A percentile compares a stretch with the other conserved stretches of the same genome.
Evolutionary conservation across 768 basidiomycete species (phyloP).

Genomic region (Gautieria morchelliformis): DNA sequence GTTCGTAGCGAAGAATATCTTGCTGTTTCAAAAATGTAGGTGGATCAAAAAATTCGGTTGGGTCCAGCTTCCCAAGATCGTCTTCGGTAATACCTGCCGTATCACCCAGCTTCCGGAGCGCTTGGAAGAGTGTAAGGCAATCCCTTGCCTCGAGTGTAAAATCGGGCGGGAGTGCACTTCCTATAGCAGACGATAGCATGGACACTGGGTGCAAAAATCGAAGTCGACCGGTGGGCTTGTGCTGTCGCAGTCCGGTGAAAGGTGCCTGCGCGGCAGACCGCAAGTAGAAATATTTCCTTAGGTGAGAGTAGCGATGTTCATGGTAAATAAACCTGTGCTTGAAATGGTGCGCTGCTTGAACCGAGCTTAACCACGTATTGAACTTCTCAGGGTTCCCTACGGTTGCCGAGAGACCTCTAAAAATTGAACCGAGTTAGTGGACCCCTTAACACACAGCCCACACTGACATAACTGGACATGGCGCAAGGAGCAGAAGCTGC

Average conservation of each 20-base stretch:
- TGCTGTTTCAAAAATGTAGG: conserved; percentile 40
- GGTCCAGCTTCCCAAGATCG: conserved; percentile 29
- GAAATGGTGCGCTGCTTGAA: conserved; percentile 51
- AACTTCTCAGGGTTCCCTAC: conserved; percentile 57
- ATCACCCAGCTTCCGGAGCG: conserved; percentile 21
- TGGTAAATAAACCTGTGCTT: conserved; percentile 52
- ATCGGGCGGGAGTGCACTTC: conserved; percentile 44
- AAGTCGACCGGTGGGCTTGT: conserved; percentile 30
- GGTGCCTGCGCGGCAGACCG: conserved; percentile 20
- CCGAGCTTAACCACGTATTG: conserved; percentile 52
- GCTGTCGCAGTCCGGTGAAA: conserved; percentile 30
- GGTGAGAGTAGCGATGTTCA: conserved; percentile 62
- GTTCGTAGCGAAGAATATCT: conserved; percentile 53
- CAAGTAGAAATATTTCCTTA: conserved; percentile 57
- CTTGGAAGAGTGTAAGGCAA: conserved; percentile 40
- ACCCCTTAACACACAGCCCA: too few species aligned
- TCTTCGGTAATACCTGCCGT: conserved; percentile 2
- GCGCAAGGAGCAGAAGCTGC: conserved; percentile 59
- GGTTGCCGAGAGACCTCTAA: conserved; percentile 62
- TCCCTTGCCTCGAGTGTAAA: conserved; percentile 55
- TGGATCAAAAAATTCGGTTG: conserved; percentile 34
- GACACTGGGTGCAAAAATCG: conserved; percentile 58
- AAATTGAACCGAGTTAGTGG: neutral
- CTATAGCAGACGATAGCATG: conserved; percentile 41
- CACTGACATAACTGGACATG: conserved; percentile 61